Percentiles rank a stretch among this genome's conserved stretches.
Evolutionary conservation across 2,329 filamentous ascomycete species (phyloP).

Genomic region (Aspergillus udagawae): DNA sequence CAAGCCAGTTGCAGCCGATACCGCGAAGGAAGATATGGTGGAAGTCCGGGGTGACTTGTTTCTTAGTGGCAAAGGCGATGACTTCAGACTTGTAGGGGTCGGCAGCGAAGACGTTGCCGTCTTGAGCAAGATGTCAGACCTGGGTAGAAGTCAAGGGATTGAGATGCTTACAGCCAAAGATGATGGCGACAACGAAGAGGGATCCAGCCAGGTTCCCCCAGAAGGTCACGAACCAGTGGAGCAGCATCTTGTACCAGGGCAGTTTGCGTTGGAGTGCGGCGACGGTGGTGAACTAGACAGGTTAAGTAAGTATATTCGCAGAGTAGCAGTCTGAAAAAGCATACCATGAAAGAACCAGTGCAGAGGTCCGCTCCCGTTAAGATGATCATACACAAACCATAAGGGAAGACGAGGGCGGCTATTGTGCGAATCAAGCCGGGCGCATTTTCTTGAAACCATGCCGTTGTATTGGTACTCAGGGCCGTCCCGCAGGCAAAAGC

Average conservation of each 20-base stretch:
- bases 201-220: conserved; percentile 48
- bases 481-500: conserved; percentile 49
- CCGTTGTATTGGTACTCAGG: conserved; percentile 44
- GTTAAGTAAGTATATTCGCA: neutral
- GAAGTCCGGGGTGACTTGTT: conserved; percentile 48
- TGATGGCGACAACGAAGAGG: conserved; percentile 46
- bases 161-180: conserved; percentile 43
- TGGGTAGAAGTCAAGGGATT: neutral
- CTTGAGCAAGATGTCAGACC: conserved; percentile 15
- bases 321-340: neutral
- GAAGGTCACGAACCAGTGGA: conserved; percentile 47
- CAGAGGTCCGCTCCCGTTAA: conserved; percentile 48
- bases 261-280: conserved; percentile 43
- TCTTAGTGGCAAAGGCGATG: conserved; percentile 46
- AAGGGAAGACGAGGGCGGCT: conserved; percentile 46
- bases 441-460: conserved; percentile 49
- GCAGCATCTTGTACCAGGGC: conserved; percentile 32
- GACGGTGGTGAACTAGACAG: conserved; percentile 40
- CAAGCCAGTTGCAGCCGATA: conserved; percentile 57
- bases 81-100: conserved; percentile 44
- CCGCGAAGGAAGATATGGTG: conserved; percentile 53
- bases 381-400: conserved; percentile 50
- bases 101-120: conserved; percentile 45
- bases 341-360: conserved; percentile 45
- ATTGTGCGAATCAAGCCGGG: conserved; percentile 47